Percentiles rank a stretch among this genome's conserved stretches.
These are phyloP conservation scores for Mycotypha africana DNA, from an alignment of 371 early-diverging fungal genomes.

Conservation along the genomic window DNA sequence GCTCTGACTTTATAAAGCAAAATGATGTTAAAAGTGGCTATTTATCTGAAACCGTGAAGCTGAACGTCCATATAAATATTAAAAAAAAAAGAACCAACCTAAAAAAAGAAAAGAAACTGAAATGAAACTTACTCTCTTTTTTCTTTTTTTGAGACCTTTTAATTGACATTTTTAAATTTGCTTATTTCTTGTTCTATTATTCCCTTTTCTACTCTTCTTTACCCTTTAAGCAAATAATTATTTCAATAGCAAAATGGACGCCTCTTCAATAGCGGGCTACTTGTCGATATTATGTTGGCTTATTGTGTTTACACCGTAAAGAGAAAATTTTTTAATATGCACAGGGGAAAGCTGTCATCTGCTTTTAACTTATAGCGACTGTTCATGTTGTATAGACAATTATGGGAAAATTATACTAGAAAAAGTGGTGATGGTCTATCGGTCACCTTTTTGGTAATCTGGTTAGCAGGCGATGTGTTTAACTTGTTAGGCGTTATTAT, in stretches of 20 bases:
- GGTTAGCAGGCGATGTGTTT: slow-evolving; percentile 81
- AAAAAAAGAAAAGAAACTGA: background rate
- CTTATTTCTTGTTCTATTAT: too few relatives aligned
- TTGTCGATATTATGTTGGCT: slow-evolving; percentile 55
- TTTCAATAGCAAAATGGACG: too few relatives aligned
- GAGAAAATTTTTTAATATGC: too few relatives aligned
- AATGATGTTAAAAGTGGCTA: too few relatives aligned
- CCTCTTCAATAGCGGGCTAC: slow-evolving; percentile 32
- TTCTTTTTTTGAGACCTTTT: slow-evolving; percentile 71
- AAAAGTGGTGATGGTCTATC: slow-evolving; percentile 63
- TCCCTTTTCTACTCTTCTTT: slow-evolving; percentile 3
- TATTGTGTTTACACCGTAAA: slow-evolving; percentile 61
- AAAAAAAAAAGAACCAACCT: background rate
- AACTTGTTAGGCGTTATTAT: slow-evolving; percentile 73
- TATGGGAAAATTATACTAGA: slow-evolving; percentile 56
- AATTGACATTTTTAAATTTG: too few relatives aligned
- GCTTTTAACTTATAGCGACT: background rate
- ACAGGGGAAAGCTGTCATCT: too few relatives aligned
- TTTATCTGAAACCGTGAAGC: too few relatives aligned
- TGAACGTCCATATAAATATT: too few relatives aligned
- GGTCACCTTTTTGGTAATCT: slow-evolving; percentile 66
- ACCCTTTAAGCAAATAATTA: slow-evolving; percentile 11
- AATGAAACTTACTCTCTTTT: slow-evolving; percentile 26
- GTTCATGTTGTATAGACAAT: slow-evolving; percentile 32
- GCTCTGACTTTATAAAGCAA: too few relatives aligned